Evolutionary conservation across 2,329 filamentous ascomycete genomes (phyloP).

Genomic region (Ophiosphaerella korrae): DNA sequence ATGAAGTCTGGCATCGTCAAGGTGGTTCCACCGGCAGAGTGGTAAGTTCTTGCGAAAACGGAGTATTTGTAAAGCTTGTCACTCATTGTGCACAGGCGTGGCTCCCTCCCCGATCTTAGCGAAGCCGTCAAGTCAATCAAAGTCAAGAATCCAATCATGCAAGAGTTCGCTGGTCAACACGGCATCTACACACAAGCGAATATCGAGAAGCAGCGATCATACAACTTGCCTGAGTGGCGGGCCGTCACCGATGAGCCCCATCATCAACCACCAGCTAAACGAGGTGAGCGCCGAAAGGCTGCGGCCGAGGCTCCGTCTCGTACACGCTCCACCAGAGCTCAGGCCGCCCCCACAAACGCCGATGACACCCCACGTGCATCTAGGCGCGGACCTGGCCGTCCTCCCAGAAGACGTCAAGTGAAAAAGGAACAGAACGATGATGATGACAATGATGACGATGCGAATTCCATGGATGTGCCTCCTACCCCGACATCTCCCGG

Average conservation of each 20-base stretch:
- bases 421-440: constrained; percentile 33
- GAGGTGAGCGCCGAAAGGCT: constrained; percentile 75
- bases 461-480: constrained; percentile 41
- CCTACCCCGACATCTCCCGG: constrained; percentile 52
- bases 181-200: constrained; percentile 97
- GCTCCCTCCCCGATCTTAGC: constrained; percentile 76
- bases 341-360: constrained; percentile 36
- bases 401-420: constrained; percentile 39
- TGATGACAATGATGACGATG: constrained; percentile 37
- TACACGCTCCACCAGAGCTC: constrained; percentile 41
- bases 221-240: constrained; percentile 97
- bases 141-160: constrained; percentile 96
- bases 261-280: constrained; percentile 89
- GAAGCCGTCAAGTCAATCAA: constrained; percentile 88
- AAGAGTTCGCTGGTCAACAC: constrained; percentile 95
- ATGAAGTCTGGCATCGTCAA: constrained; percentile 99
- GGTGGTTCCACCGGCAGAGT: constrained; percentile 90
- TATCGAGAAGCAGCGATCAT: constrained; percentile 92
- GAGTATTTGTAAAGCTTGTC: background rate
- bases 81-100: constrained; percentile 55
- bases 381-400: constrained; percentile 58
- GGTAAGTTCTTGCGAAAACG: constrained; percentile 61
- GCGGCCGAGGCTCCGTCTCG: constrained; percentile 38
- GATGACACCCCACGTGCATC: constrained; percentile 44
- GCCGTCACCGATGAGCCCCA: constrained; percentile 91